Conservation (phyloP, 2,329 filamentous ascomycete species). For the Trichoderma semiorbis region DNA sequence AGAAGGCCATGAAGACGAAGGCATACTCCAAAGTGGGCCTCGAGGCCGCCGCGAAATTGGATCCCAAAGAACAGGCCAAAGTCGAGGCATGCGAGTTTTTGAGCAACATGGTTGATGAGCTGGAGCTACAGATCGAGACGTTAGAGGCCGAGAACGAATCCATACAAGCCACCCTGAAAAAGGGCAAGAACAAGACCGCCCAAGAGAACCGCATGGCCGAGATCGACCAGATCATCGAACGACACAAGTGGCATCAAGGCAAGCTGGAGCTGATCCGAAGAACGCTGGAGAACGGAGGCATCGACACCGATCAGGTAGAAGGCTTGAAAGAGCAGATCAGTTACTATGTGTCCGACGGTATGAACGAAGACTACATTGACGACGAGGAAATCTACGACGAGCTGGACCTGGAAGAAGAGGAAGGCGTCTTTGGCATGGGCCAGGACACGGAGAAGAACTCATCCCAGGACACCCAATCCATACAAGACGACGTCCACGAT, state of each 20-base stretch:
- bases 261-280: conserved; percentile 89
- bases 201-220: conserved; percentile 87
- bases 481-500: conserved; percentile 76
- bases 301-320: conserved; percentile 82
- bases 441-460: conserved; percentile 81
- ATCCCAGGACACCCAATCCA: conserved; percentile 91
- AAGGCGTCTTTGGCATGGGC: conserved; percentile 78
- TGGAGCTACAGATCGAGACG: conserved; percentile 89
- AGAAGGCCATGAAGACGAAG: conserved; percentile 99
- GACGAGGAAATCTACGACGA: conserved; percentile 96
- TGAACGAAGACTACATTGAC: conserved; percentile 85
- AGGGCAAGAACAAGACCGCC: conserved; percentile 80
- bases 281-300: conserved; percentile 85
- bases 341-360: conserved; percentile 90
- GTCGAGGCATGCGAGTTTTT: conserved; percentile 85
- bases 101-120: conserved; percentile 80
- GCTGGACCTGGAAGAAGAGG: conserved; percentile 86
- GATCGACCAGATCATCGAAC: conserved; percentile 78
- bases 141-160: conserved; percentile 86
- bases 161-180: conserved; percentile 87
- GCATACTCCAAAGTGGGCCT: conserved; percentile 98
- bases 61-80: conserved; percentile 97
- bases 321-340: conserved; percentile 89
- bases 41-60: conserved; percentile 84
- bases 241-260: conserved; percentile 93